phyloP scores from a whole-genome alignment of 148 eudicot species.

The Rhododendron ovatum region DNA sequence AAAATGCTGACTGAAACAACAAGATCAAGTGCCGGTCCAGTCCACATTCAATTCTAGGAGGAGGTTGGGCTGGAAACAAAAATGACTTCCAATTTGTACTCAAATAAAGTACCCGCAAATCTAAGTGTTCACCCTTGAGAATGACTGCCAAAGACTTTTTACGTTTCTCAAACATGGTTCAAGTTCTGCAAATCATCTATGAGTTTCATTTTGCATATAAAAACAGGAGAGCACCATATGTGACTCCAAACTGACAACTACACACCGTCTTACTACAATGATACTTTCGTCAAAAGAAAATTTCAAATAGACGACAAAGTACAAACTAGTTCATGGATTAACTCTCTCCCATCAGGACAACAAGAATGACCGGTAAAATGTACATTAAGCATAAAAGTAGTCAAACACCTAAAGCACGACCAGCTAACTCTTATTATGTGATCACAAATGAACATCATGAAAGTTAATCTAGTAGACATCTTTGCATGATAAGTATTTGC shows the following conservation, averaged over 20 bases:
- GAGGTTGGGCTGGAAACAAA: background rate
- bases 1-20: background rate
- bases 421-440: background rate
- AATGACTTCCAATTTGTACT: background rate
- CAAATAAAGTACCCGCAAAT: background rate
- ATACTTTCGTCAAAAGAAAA: background rate
- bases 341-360: background rate
- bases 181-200: background rate
- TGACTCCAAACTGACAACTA: background rate
- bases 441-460: background rate
- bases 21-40: background rate
- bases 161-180: background rate
- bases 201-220: background rate
- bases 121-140: background rate
- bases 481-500: background rate
- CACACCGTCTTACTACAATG: background rate
- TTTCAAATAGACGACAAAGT: background rate
- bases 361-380: background rate
- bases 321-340: background rate
- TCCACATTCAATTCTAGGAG: constrained; percentile 1
- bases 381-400: background rate
- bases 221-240: background rate
- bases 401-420: background rate
- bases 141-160: background rate
- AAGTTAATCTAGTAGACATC: background rate